These are phyloP conservation scores for Ceratorhiza oryzae-sativae DNA, from an alignment of 1,284 basidiomycete genomes.

Conservation along the genomic window DNA sequence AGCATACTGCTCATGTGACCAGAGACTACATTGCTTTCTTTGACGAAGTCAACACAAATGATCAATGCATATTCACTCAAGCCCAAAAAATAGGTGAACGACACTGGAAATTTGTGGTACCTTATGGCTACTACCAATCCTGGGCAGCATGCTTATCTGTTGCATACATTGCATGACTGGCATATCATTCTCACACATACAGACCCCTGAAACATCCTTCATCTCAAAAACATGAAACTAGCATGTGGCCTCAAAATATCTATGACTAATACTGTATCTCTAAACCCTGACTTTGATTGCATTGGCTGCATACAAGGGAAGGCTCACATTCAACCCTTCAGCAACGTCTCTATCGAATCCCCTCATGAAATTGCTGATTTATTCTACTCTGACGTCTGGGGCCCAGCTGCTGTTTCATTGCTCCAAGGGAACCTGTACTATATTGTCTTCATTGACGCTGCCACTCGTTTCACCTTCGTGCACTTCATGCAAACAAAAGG, in stretches of 20 bases:
- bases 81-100: slow-evolving; percentile 15
- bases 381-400: slow-evolving; percentile 24
- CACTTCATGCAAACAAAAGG: slow-evolving; percentile 16
- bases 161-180: background rate
- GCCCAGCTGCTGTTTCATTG: background rate
- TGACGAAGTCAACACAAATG: background rate
- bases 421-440: slow-evolving; percentile 13
- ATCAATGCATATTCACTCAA: background rate
- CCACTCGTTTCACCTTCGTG: background rate
- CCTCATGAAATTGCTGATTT: slow-evolving; percentile 4
- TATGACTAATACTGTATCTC: background rate
- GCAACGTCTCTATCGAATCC: background rate
- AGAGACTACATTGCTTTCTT: background rate
- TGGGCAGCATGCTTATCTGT: background rate
- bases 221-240: background rate
- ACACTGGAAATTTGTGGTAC: slow-evolving; percentile 10
- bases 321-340: background rate
- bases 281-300: background rate
- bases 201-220: slow-evolving; percentile 2
- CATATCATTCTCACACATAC: slow-evolving; percentile 20
- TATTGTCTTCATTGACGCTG: slow-evolving; percentile 13
- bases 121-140: slow-evolving; percentile 2
- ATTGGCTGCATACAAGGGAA: slow-evolving; percentile 15
- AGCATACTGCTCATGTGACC: background rate
- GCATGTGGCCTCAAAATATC: background rate